Conservation (phyloP, 106 monocot genomes). For the Phalaenopsis equestris region DNA sequence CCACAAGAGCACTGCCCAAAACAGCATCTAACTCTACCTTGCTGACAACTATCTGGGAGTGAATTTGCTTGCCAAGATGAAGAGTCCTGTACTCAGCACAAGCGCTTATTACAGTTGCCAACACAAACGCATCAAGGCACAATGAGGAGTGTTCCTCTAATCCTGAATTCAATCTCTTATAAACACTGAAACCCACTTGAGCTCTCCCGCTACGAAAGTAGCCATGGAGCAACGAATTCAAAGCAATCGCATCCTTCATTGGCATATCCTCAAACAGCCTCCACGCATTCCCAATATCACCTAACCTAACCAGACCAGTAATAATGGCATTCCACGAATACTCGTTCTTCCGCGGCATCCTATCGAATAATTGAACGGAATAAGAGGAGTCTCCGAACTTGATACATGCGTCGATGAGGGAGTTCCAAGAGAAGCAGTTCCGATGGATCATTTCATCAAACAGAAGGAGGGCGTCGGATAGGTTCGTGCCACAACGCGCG, state of each 20-base stretch:
- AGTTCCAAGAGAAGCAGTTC: slow-evolving; percentile 69
- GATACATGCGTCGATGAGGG: slow-evolving; percentile 39
- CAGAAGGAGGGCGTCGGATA: slow-evolving; percentile 24
- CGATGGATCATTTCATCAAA: slow-evolving; percentile 55
- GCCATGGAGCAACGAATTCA: slow-evolving; percentile 52
- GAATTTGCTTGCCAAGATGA: slow-evolving; percentile 46
- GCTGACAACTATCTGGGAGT: slow-evolving; percentile 28
- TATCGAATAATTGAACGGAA: slow-evolving; percentile 25
- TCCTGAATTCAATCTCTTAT: slow-evolving; percentile 13
- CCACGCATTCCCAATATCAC: slow-evolving; percentile 29
- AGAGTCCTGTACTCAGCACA: slow-evolving; percentile 27
- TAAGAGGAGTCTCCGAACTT: slow-evolving; percentile 8
- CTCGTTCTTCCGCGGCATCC: slow-evolving; percentile 37
- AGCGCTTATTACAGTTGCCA: slow-evolving; percentile 52
- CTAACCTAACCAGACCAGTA: slow-evolving; percentile 23
- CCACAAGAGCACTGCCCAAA: slow-evolving; percentile 43
- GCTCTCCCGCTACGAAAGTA: slow-evolving; percentile 23
- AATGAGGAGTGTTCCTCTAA: not conserved
- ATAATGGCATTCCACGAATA: slow-evolving; percentile 52
- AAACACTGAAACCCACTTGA: slow-evolving; percentile 37
- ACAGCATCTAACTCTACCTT: slow-evolving; percentile 41
- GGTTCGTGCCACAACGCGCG: slow-evolving; percentile 15
- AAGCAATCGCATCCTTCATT: slow-evolving; percentile 22
- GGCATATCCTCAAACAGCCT: slow-evolving; percentile 64
- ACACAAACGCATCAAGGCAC: slow-evolving; percentile 39